A percentile compares a stretch with the other conserved stretches of the same genome.
Conservation (phyloP, 768 basidiomycete genomes). For the Tricholoma saponaceum region DNA sequence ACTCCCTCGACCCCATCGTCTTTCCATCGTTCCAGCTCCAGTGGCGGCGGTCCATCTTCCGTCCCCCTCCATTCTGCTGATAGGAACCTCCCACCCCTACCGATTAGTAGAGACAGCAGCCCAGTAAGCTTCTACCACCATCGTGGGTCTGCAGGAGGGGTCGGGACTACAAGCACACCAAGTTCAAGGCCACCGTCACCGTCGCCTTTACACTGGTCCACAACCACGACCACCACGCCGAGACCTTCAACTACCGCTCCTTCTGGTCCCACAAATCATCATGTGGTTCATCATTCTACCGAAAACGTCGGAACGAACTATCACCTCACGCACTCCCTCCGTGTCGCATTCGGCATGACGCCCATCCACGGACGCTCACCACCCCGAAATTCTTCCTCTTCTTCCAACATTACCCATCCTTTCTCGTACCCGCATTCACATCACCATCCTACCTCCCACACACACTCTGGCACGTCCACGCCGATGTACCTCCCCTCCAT, state of each 20-base stretch:
- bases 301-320: conserved; percentile 38
- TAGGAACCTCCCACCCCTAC: conserved; percentile 26
- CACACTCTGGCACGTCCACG: conserved; percentile 19
- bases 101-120: conserved; percentile 63
- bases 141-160: conserved; percentile 12
- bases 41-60: conserved; percentile 3
- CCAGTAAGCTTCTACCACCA: conserved; percentile 47
- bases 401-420: conserved; percentile 13
- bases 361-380: conserved; percentile 48
- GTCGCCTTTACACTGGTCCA: conserved; percentile 46
- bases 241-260: not conserved
- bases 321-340: conserved; percentile 80
- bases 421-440: conserved; percentile 16
- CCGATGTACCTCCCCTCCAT: conserved; percentile 15
- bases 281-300: conserved; percentile 14
- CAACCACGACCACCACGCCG: conserved; percentile 22
- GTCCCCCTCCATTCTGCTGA: conserved; percentile 22
- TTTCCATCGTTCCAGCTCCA: conserved; percentile 1
- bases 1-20: conserved; percentile 6
- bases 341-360: conserved; percentile 90
- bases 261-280: conserved; percentile 12
- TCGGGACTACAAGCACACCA: conserved; percentile 40
- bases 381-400: not conserved
- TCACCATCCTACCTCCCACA: conserved; percentile 12
- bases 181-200: conserved; percentile 64